Base-by-base conservation (phyloP, 352 stramenopile species). In the Phytophthora tubulina region DNA sequence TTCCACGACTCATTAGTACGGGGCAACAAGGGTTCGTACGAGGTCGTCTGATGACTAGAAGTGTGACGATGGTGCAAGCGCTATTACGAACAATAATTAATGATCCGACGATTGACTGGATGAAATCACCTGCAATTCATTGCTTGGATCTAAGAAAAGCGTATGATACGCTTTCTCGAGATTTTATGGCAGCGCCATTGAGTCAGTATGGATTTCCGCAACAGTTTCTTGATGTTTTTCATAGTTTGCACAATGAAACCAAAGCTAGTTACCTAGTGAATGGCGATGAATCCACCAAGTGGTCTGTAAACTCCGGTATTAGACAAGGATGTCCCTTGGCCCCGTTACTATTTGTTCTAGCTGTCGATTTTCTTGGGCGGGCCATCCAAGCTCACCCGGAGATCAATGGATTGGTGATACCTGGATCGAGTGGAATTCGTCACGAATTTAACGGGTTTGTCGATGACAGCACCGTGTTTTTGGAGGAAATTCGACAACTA, bases 21-120 rank as follows among this genome's bases (percentile, higher is more conserved):
- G 14, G 13, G 3, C 53, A 71, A 39, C 63, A 65, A 8, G 63
- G 63, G 1, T 71, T 71, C n/a, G 63, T 71, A 0, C 50, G 63
- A 15, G 53, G 53, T 0, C n/a, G 52, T 10, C 13, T 36, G 9
- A 56, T 53, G 42, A 63, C 42, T 13, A 46, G 30, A 36, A 52
- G 39, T 27, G 51, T 51, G 0, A 62, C 42, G 13, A 53, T 61
- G 31, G 32, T 67, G 0, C 38, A 54, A 49, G 48, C 35, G 5
- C 5, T 63, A 4, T 44, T 63, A 2, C 33, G 11, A 30, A 51
- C n/a, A 1, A 21, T 14, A 4, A 35, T 50, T 1, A 9, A 49
- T 11, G 32, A 49, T 38, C 30, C 39, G 0, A 30, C 3, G 5
- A 6, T 70, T 13, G 55, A 50, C 11, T 63, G 56, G 56, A 38